Evolutionary conservation across 192 early-diverging fungal genomes (phyloP), one percentile per base, ranked within the genome.

Genomic region (Bifiguratus adelaidae): DNA sequence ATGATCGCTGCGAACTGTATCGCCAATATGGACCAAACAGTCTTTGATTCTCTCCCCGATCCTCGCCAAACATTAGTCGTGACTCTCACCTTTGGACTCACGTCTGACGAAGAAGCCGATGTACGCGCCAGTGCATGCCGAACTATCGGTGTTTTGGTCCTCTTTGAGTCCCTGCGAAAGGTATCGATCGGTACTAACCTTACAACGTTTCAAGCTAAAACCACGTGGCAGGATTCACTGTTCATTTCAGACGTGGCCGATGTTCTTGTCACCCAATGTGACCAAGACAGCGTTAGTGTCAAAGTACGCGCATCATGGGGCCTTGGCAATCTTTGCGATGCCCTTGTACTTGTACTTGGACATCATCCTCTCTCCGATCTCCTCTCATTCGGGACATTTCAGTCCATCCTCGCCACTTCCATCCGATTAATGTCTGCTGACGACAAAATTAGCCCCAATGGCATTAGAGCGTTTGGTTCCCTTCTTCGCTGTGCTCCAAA

Each of bases 221-320:
- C 19, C 12, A 48, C 22, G 8, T 16, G 21, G 3, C 30, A 81
- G 66, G 80, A 89, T 54, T 53, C 67, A 7, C 56, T 62, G 15
- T 78, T 81, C 50, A 45, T 76, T 8, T 43, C 61, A 4, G 76
- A 83, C 25, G 67, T 84, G 60, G 68, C 73, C 1, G 56, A 53
- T 2, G 58, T 60, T 25, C 47, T 84, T 2, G 53, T 78, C 3
- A 42, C 57, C 7, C 56, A 75, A 26, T 66, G 70, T n/a, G 44
- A 47, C 3, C 81, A 87, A 53, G 33, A 49, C 5, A 68, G 62
- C 19, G 25, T 87, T 23, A 46, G 65, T 30, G 86, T 89, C 2
- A 60, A 81, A 32, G 64, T 85, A 7, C 58, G 84, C 24, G 79
- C 72, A 1, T 81, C 78, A 48, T 89, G 86, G 86, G 81, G 82